phyloP scores from a whole-genome alignment of 2,329 filamentous ascomycete genomes.

The Pseudogymnoascus sp. region DNA sequence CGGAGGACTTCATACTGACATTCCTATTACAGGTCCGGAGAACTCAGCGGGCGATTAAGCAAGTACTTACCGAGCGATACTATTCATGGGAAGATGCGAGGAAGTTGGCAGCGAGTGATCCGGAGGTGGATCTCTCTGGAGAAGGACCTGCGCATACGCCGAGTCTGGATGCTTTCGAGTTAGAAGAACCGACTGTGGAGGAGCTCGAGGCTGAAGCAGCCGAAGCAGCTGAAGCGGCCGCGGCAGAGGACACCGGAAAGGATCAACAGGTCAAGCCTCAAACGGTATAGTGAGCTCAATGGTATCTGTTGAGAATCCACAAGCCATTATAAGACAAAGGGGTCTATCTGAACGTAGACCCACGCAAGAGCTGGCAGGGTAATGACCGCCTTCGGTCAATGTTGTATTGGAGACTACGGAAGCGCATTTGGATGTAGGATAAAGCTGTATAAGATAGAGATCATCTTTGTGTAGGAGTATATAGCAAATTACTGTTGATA shows the following conservation, averaged over 20 bases:
- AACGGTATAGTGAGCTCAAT: constrained; percentile 1
- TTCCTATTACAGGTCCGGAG: constrained; percentile 51
- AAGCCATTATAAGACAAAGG: constrained; percentile 7
- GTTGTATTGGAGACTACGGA: constrained; percentile 6
- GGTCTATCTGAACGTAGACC: neutral
- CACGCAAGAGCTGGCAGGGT: neutral
- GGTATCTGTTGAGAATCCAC: neutral
- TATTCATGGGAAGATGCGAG: constrained; percentile 79
- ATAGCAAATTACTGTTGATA: constrained; percentile 6
- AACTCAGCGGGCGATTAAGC: constrained; percentile 78
- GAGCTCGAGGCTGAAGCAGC: constrained; percentile 8
- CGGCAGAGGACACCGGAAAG: neutral
- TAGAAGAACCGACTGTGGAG: constrained; percentile 17
- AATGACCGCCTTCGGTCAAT: neutral
- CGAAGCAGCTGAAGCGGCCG: neutral
- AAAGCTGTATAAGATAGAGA: constrained; percentile 8
- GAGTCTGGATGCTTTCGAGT: constrained; percentile 17
- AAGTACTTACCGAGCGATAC: constrained; percentile 77
- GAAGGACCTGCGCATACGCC: constrained; percentile 24
- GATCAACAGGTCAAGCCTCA: neutral
- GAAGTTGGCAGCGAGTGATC: constrained; percentile 56
- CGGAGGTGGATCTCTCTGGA: constrained; percentile 49
- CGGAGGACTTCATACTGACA: constrained; percentile 13
- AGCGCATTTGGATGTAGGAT: constrained; percentile 7
- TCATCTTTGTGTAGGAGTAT: constrained; percentile 7